phyloP scores from a whole-genome alignment of 1,284 basidiomycete genomes.

The Pseudozyma thailandica region DNA sequence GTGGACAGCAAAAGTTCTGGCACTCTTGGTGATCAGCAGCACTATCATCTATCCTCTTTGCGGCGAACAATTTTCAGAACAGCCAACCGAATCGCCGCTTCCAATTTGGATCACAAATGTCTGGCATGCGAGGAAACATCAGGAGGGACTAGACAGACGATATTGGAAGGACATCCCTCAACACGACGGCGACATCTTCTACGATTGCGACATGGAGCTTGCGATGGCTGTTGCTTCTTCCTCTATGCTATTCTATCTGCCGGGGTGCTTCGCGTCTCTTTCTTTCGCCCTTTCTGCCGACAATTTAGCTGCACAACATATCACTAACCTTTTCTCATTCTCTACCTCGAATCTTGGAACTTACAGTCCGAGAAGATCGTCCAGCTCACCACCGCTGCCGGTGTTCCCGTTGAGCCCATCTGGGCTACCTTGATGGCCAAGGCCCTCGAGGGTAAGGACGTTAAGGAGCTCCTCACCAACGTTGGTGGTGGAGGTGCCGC shows the following conservation, averaged over 20 bases:
- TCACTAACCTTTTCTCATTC: neutral
- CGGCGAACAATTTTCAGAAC: too few species aligned
- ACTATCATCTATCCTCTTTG: too few species aligned
- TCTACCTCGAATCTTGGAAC: neutral
- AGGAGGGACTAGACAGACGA: too few species aligned
- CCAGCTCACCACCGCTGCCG: slow-evolving; percentile 83
- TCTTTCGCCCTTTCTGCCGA: neutral
- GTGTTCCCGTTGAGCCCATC: slow-evolving; percentile 91
- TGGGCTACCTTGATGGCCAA: slow-evolving; percentile 97
- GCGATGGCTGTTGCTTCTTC: neutral
- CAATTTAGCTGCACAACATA: neutral
- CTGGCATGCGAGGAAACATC: too few species aligned
- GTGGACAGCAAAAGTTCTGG: too few species aligned
- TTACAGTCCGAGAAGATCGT: slow-evolving; percentile 87
- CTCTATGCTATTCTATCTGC: neutral
- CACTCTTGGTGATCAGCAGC: too few species aligned
- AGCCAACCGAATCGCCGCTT: too few species aligned
- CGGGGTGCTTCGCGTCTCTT: neutral
- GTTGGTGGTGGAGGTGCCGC: slow-evolving; percentile 80
- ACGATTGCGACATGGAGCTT: too few species aligned
- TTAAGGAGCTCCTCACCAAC: slow-evolving; percentile 93
- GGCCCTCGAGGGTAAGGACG: slow-evolving; percentile 96
- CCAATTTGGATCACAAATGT: too few species aligned
- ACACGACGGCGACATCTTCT: neutral
- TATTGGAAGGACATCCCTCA: too few species aligned